A percentile compares a stretch with the other conserved stretches of the same genome.
Evolutionary conservation across 1,139 yeast species (phyloP).

Genomic region (Trichomonascaceae sp.): DNA sequence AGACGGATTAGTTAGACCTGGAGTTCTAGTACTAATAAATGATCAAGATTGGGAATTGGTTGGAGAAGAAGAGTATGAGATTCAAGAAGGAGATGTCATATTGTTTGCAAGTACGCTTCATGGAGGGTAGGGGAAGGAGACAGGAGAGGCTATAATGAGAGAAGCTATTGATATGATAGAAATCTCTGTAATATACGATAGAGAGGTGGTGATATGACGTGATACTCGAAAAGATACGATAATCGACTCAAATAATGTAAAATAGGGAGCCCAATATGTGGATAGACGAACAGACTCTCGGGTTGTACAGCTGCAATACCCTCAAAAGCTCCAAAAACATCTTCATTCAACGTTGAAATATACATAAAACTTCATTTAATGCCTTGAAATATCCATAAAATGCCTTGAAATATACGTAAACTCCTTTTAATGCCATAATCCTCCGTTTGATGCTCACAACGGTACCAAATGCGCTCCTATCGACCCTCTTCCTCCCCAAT

Average conservation of each 20-base stretch:
- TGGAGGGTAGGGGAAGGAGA: slow-evolving; percentile 58
- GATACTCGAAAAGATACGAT: no score
- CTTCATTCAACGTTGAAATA: no score
- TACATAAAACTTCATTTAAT: no score
- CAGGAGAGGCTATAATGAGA: background rate
- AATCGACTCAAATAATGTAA: background rate
- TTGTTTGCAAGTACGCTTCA: slow-evolving; percentile 91
- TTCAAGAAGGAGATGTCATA: slow-evolving; percentile 70
- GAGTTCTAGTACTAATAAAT: slow-evolving; percentile 82
- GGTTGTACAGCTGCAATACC: no score
- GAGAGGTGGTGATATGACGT: no score
- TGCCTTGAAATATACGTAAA: no score
- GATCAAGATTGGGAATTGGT: slow-evolving; percentile 98
- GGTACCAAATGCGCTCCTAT: slow-evolving; percentile 66
- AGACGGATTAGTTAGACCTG: slow-evolving; percentile 76
- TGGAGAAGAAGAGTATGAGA: slow-evolving; percentile 73
- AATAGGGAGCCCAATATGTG: no score
- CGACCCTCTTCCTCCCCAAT: slow-evolving; percentile 69
- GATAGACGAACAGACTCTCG: no score
- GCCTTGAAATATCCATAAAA: no score
- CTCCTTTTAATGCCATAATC: no score
- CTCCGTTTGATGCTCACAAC: slow-evolving; percentile 24
- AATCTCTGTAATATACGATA: no score
- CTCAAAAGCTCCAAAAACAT: no score
- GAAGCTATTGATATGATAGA: background rate